Base-by-base conservation (phyloP, 345 rosid genomes). In the Ceriops zippeliana region DNA sequence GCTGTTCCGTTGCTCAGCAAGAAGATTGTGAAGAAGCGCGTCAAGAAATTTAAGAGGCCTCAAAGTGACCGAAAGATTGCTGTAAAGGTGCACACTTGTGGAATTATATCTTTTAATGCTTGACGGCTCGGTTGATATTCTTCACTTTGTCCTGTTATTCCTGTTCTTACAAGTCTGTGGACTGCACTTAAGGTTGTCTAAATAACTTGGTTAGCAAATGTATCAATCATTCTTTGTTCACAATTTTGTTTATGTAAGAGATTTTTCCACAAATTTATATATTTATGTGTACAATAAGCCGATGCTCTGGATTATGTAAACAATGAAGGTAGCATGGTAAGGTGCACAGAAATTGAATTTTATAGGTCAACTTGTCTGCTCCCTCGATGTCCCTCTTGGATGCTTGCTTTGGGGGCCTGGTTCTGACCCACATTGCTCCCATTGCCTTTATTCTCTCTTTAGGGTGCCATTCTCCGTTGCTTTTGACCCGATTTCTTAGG, bases 11-110 rank as follows among this genome's bases (percentile, higher is more conserved):
- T 83, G 75, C 67, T 83, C 70, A 38, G 69, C 62, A 87, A 87
- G 84, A 87, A 82, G 84, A 79, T 82, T 57, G 83, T 85, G 75
- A 87, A 87, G 92, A 87, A 87, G 88, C 79, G 90, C 28, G 79
- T 70, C 61, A 82, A 87, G 86, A 63, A 84, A 74, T 87, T 87
- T 67, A 85, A 84, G 83, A 79, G 89, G 80, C 88, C 92, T 2
- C 88, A 87, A 67, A 73, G 89, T 59, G 92, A 87, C 73, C 71
- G 89, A n/a, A 83, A 84, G 82, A 73, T 83, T 20, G 70, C 80
- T 32, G 85, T 86, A 19, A 84, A 84, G 90, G 90, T 84, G 60
- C 6, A 11, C 32, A 9, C 7, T 0, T 66, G 6, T 3, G 9
- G 57, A 26, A 27, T 10, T 42, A 15, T 67, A 22, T 21, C 59